These are phyloP conservation scores for Podospora australis DNA, from an alignment of 495 filamentous ascomycete species.

Conservation along the genomic window DNA sequence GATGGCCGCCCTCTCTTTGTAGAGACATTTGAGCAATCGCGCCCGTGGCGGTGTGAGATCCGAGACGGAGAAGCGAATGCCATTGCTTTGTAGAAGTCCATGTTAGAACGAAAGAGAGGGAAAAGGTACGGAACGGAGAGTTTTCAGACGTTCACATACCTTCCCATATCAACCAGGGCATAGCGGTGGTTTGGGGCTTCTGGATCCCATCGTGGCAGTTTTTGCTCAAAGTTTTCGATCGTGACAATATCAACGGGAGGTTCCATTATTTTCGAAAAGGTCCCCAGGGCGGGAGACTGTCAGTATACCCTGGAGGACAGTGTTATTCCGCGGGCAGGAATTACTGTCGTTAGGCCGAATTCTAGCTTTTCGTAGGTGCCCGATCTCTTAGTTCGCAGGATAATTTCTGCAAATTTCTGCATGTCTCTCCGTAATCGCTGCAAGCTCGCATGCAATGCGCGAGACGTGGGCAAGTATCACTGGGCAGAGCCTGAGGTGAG, in stretches of 20 bases:
- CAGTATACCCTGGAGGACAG: not conserved
- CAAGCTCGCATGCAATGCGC: not conserved
- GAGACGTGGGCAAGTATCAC: conserved; percentile 3
- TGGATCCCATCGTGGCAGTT: conserved; percentile 41
- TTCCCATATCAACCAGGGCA: conserved; percentile 69
- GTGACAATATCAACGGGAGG: conserved; percentile 36
- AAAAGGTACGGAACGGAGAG: not conserved
- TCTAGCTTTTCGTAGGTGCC: not conserved
- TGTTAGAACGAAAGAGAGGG: not conserved
- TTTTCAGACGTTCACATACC: conserved; percentile 41
- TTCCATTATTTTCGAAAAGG: conserved; percentile 13
- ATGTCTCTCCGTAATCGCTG: not conserved
- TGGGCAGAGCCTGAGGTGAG: not conserved
- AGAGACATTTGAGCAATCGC: conserved; percentile 69
- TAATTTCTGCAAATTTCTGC: too few species aligned
- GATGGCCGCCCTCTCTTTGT: conserved; percentile 69
- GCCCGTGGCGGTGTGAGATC: conserved; percentile 62
- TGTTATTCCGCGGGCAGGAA: not conserved
- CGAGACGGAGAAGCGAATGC: conserved; percentile 88
- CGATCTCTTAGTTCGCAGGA: too few species aligned
- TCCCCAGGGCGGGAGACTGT: not conserved
- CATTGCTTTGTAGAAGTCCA: conserved; percentile 65
- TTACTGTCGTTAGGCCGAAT: not conserved
- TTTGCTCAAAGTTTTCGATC: conserved; percentile 45
- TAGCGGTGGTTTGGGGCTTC: conserved; percentile 39